Percentiles rank a stretch among this genome's conserved stretches.
These are phyloP conservation scores for Verticillium isaacii DNA, from an alignment of 2,329 filamentous ascomycete species.

Conservation along the genomic window DNA sequence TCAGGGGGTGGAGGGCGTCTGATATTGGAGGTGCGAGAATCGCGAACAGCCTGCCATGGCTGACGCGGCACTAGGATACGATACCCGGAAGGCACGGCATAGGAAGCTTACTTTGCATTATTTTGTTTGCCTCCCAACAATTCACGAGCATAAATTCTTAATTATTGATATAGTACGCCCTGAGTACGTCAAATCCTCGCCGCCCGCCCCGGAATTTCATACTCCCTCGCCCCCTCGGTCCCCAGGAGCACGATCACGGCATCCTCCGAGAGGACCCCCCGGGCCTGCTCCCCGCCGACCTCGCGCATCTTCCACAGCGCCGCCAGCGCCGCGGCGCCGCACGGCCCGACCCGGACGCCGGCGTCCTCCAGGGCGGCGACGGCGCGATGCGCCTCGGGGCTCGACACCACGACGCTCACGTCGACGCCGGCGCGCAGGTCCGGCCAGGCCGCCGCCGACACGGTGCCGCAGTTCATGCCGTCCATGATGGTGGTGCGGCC, in stretches of 20 bases:
- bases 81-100: no score
- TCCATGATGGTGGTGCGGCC: conserved; percentile 60
- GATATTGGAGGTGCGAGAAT: neutral
- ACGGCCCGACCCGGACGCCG: conserved; percentile 42
- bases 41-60: neutral
- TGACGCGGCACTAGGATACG: neutral
- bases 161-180: no score
- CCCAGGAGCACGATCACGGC: conserved; percentile 61
- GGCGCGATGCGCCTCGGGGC: conserved; percentile 54
- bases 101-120: no score
- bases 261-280: conserved; percentile 35
- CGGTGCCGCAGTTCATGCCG: conserved; percentile 68
- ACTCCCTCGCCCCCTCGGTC: conserved; percentile 55
- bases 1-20: neutral
- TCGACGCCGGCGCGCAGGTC: conserved; percentile 54
- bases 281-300: conserved; percentile 10
- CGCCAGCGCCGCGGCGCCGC: conserved; percentile 54
- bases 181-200: no score
- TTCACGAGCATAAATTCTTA: no score
- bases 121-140: no score
- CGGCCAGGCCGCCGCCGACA: conserved; percentile 62
- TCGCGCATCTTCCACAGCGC: conserved; percentile 35
- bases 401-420: conserved; percentile 54
- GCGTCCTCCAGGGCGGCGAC: neutral
- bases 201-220: neutral